phyloP scores from a whole-genome alignment of 1,284 basidiomycete genomes.

The Coniophora puteana region DNA sequence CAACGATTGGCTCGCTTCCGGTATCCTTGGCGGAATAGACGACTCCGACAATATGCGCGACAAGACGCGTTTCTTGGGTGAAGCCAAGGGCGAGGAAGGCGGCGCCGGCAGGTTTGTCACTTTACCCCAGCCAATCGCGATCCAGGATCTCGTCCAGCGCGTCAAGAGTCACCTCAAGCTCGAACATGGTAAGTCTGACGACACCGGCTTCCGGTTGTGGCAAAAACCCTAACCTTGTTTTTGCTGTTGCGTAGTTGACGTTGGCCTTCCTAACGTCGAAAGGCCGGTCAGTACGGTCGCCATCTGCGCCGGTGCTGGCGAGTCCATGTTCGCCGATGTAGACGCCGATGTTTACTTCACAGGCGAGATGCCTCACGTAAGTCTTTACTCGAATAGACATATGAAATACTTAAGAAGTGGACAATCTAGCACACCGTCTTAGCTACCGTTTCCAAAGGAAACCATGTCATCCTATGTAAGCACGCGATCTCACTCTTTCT shows the following conservation, averaged over 20 bases:
- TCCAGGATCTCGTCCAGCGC: slow-evolving; percentile 57
- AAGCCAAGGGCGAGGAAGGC: slow-evolving; percentile 41
- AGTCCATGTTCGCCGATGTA: slow-evolving; percentile 64
- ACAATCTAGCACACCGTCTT: slow-evolving; percentile 74
- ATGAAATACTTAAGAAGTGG: slow-evolving; percentile 10
- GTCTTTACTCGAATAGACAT: too few species aligned
- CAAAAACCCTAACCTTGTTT: slow-evolving; percentile 3
- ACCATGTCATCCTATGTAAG: slow-evolving; percentile 77
- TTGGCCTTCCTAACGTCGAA: slow-evolving; percentile 50
- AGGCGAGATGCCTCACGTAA: slow-evolving; percentile 88
- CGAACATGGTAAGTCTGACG: slow-evolving; percentile 49
- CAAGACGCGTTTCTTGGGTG: slow-evolving; percentile 36
- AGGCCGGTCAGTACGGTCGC: slow-evolving; percentile 54
- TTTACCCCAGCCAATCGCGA: slow-evolving; percentile 50
- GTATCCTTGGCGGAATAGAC: slow-evolving; percentile 26
- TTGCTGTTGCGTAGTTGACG: slow-evolving; percentile 59
- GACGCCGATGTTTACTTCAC: slow-evolving; percentile 84
- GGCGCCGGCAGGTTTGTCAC: slow-evolving; percentile 70
- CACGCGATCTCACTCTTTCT: slow-evolving; percentile 8
- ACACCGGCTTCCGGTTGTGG: slow-evolving; percentile 2
- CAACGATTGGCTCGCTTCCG: slow-evolving; percentile 77
- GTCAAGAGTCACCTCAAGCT: slow-evolving; percentile 71
- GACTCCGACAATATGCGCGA: slow-evolving; percentile 16
- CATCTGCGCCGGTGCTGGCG: slow-evolving; percentile 85
- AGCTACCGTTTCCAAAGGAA: slow-evolving; percentile 68